Conservation (phyloP, 768 basidiomycete species). For the Podaxis sp. region DNA sequence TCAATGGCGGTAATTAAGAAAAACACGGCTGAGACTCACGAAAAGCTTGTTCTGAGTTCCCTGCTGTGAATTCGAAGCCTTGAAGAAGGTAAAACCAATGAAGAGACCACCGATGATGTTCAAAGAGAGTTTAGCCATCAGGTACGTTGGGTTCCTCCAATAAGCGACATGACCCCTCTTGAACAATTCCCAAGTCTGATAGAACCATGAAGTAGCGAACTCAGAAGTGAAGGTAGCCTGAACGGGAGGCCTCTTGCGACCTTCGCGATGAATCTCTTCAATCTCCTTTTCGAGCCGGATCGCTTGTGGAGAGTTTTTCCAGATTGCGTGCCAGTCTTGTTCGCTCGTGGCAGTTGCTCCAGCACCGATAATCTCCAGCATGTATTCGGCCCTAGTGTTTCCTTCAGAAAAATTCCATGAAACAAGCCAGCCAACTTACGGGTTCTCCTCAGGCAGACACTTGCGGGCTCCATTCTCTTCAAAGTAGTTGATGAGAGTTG, state of each 20-base stretch:
- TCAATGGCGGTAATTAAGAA: background rate
- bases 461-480: slow-evolving; percentile 62
- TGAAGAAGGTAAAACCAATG: slow-evolving; percentile 65
- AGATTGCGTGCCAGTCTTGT: slow-evolving; percentile 59
- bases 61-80: slow-evolving; percentile 50
- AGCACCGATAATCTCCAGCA: slow-evolving; percentile 75
- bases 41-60: slow-evolving; percentile 70
- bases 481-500: slow-evolving; percentile 72
- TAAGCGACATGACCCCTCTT: slow-evolving; percentile 44
- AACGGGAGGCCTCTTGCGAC: slow-evolving; percentile 40
- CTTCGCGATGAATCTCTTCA: slow-evolving; percentile 47
- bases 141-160: slow-evolving; percentile 60
- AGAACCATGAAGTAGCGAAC: slow-evolving; percentile 54
- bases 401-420: too few relatives aligned
- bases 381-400: slow-evolving; percentile 51
- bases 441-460: slow-evolving; percentile 71
- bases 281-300: slow-evolving; percentile 37
- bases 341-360: slow-evolving; percentile 59
- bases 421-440: slow-evolving; percentile 38
- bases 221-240: slow-evolving; percentile 36
- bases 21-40: slow-evolving; percentile 34
- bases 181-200: slow-evolving; percentile 46
- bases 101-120: slow-evolving; percentile 56
- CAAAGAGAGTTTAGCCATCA: slow-evolving; percentile 57
- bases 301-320: slow-evolving; percentile 52